Evolutionary conservation across 768 basidiomycete genomes (phyloP).

Genomic region (Clathrus columnatus): DNA sequence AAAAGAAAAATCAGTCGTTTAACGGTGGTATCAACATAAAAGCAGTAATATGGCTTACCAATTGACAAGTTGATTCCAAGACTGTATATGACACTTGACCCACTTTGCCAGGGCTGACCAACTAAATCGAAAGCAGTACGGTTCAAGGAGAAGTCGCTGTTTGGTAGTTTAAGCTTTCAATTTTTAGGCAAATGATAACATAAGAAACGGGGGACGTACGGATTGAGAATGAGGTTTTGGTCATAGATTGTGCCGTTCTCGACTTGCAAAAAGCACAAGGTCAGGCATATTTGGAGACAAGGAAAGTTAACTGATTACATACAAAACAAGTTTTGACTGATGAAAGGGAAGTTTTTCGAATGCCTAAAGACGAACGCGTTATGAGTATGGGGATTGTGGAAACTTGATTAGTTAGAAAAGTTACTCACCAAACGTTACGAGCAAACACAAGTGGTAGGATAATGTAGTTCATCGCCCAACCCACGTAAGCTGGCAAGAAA

Average conservation of each 20-base stretch:
- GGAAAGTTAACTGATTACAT: not conserved
- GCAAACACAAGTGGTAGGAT: conserved; percentile 1
- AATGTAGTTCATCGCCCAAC: conserved; percentile 6
- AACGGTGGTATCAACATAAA: not conserved
- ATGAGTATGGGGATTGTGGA: not conserved
- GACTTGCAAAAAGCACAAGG: not conserved
- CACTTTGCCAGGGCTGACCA: conserved; percentile 5
- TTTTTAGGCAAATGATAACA: not conserved
- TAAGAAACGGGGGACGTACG: not conserved
- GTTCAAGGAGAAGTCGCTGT: conserved; percentile 6
- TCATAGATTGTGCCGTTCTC: conserved; percentile 3
- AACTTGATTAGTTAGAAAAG: not conserved
- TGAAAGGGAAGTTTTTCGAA: conserved; percentile 8
- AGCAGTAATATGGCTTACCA: not conserved
- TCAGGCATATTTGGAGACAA: not conserved
- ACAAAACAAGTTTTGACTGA: conserved; percentile 9
- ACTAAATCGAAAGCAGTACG: conserved; percentile 2
- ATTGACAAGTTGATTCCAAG: conserved; percentile 6
- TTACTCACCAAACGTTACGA: conserved; percentile 3
- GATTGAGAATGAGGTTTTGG: not conserved
- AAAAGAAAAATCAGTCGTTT: not conserved
- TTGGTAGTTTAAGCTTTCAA: not conserved
- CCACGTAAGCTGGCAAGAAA: conserved; percentile 1
- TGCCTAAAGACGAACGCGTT: not conserved
- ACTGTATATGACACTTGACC: conserved; percentile 7